Evolutionary conservation across 306 rosid genomes (phyloP).

Genomic region (Castanea mollissima): DNA sequence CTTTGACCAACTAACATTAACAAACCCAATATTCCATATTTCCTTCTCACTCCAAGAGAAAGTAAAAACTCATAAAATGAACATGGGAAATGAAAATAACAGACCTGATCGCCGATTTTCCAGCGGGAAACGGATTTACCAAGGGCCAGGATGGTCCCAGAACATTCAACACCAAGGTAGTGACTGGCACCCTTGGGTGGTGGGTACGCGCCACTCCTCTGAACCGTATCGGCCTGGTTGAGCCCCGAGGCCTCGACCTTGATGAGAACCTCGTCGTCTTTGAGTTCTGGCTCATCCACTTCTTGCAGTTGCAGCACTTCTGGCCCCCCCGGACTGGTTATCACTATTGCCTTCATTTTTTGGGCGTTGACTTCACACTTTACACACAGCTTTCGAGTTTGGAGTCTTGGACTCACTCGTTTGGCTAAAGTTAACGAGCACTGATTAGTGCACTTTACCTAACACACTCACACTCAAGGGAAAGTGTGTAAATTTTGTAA

Average conservation of each 20-base stretch:
- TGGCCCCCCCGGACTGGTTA: constrained; percentile 63
- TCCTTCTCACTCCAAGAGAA: too few species aligned
- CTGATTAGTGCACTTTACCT: too few species aligned
- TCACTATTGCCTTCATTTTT: constrained; percentile 77
- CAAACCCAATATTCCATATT: too few species aligned
- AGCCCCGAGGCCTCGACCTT: constrained; percentile 71
- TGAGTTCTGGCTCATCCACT: constrained; percentile 60
- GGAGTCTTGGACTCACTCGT: too few species aligned
- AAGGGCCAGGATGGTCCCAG: constrained; percentile 63
- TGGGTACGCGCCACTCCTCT: constrained; percentile 69
- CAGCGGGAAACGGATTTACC: constrained; percentile 68
- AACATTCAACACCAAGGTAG: constrained; percentile 80
- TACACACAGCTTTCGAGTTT: too few species aligned
- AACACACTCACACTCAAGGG: too few species aligned
- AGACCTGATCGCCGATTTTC: constrained; percentile 88
- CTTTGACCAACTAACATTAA: too few species aligned
- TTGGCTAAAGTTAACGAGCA: too few species aligned
- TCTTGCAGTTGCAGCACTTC: constrained; percentile 68
- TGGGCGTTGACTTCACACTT: not conserved
- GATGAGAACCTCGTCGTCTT: constrained; percentile 71
- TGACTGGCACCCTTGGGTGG: constrained; percentile 78
- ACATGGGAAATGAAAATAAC: too few species aligned
- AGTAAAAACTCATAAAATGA: too few species aligned
- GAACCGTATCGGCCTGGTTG: constrained; percentile 73
- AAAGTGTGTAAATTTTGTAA: too few species aligned